These are phyloP conservation scores for Sophora flavescens DNA, from an alignment of 306 rosid genomes.

Conservation along the genomic window DNA sequence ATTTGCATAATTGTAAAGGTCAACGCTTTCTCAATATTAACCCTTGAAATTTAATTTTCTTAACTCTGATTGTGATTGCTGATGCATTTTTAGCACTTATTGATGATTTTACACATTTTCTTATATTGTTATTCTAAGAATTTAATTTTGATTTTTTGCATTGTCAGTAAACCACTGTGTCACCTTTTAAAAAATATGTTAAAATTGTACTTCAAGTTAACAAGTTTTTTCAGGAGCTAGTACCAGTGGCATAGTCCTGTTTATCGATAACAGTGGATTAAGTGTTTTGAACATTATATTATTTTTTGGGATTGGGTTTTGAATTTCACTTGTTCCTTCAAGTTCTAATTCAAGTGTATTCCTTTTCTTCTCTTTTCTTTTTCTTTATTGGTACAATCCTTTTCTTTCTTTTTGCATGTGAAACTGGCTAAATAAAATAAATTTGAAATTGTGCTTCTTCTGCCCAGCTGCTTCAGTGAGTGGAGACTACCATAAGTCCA, in stretches of 20 bases:
- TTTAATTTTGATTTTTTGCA: background rate
- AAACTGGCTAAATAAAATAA: background rate
- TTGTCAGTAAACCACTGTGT: no score
- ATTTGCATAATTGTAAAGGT: constrained; percentile 87
- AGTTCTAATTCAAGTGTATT: background rate
- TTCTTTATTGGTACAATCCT: no score
- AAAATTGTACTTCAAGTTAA: background rate
- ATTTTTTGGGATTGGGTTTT: constrained; percentile 7
- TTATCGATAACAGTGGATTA: no score
- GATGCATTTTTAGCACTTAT: background rate
- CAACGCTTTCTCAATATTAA: background rate
- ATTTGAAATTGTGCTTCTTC: background rate
- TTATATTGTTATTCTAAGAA: background rate
- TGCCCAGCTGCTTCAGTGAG: background rate
- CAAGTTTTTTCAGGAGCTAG: background rate
- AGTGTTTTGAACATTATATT: background rate
- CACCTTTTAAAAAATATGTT: background rate
- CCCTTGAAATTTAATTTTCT: constrained; percentile 7
- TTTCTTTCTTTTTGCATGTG: background rate
- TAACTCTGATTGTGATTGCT: background rate
- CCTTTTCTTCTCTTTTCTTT: no score
- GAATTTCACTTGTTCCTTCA: background rate
- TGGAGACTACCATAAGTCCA: background rate
- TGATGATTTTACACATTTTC: background rate
- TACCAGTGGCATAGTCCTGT: no score